phyloP scores from a whole-genome alignment of 495 filamentous ascomycete genomes.

The Tuber melanosporum region DNA sequence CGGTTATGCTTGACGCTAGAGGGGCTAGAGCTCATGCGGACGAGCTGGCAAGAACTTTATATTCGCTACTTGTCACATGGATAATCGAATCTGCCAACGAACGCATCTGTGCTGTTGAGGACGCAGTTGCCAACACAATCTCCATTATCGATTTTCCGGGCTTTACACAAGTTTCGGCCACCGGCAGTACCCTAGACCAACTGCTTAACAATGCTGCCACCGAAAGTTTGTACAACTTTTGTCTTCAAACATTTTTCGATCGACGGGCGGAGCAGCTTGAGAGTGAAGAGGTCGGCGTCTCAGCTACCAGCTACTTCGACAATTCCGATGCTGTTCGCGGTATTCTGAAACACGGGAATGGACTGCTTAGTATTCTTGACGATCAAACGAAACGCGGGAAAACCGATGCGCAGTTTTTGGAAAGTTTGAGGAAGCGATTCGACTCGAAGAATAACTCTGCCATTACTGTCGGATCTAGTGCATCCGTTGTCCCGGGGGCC shows the following conservation, averaged over 20 bases:
- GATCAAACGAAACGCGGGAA: slow-evolving; percentile 87
- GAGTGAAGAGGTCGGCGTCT: slow-evolving; percentile 79
- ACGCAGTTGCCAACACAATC: slow-evolving; percentile 83
- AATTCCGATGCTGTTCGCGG: slow-evolving; percentile 90
- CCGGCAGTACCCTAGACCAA: slow-evolving; percentile 81
- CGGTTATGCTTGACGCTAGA: slow-evolving; percentile 88
- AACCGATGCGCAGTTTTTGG: slow-evolving; percentile 80
- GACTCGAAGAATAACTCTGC: slow-evolving; percentile 81
- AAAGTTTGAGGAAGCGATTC: slow-evolving; percentile 84
- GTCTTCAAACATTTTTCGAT: slow-evolving; percentile 92
- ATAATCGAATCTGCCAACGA: slow-evolving; percentile 90
- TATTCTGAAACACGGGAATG: slow-evolving; percentile 84
- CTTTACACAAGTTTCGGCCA: slow-evolving; percentile 74
- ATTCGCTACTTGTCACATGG: slow-evolving; percentile 90
- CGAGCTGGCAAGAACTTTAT: slow-evolving; percentile 84
- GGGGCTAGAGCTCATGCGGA: slow-evolving; percentile 88
- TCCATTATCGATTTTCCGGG: slow-evolving; percentile 95
- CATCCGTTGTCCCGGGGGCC: slow-evolving; percentile 62
- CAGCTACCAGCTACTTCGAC: slow-evolving; percentile 92
- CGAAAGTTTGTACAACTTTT: slow-evolving; percentile 86
- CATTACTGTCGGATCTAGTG: slow-evolving; percentile 65
- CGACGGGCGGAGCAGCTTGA: slow-evolving; percentile 84
- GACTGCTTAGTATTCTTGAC: slow-evolving; percentile 85
- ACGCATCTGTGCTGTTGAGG: slow-evolving; percentile 77
- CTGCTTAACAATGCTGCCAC: slow-evolving; percentile 89